These are phyloP conservation scores for Microthlaspi erraticum DNA, from an alignment of 345 rosid species.

Conservation along the genomic window DNA sequence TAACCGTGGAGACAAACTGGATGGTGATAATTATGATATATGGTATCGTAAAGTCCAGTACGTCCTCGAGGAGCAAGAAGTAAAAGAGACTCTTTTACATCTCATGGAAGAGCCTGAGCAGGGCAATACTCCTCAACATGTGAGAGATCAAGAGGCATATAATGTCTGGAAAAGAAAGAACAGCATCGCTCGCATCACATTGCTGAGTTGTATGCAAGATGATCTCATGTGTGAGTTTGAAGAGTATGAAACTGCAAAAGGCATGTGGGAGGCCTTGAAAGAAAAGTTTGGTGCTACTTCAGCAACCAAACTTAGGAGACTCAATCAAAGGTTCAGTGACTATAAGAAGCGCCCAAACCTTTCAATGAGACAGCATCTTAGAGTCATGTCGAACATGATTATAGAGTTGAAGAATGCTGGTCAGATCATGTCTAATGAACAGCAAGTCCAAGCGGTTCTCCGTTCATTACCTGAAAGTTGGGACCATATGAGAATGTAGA, in stretches of 20 bases:
- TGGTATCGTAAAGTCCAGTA: no score
- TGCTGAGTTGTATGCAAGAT: background rate
- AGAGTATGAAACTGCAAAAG: background rate
- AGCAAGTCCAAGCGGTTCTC: background rate
- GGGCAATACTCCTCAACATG: no score
- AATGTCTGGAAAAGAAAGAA: background rate
- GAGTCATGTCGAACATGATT: background rate
- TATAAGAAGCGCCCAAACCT: slow-evolving; percentile 12
- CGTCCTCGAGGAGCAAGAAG: no score
- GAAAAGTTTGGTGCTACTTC: slow-evolving; percentile 7
- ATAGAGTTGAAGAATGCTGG: background rate
- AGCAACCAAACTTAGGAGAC: slow-evolving; percentile 8
- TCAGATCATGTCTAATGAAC: slow-evolving; percentile 9
- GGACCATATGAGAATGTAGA: slow-evolving; percentile 6
- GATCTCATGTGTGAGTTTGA: no score
- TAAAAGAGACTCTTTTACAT: no score
- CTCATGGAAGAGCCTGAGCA: no score
- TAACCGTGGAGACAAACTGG: no score
- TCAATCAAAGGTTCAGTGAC: slow-evolving; percentile 4
- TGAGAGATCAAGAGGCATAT: no score
- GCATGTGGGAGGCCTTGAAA: slow-evolving; percentile 17
- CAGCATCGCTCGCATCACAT: background rate
- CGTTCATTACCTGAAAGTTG: background rate
- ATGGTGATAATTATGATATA: no score
- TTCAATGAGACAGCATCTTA: background rate